Evolutionary conservation across 352 stramenopile species (phyloP).

Genomic region (Pythium rhizo-oryzae): DNA sequence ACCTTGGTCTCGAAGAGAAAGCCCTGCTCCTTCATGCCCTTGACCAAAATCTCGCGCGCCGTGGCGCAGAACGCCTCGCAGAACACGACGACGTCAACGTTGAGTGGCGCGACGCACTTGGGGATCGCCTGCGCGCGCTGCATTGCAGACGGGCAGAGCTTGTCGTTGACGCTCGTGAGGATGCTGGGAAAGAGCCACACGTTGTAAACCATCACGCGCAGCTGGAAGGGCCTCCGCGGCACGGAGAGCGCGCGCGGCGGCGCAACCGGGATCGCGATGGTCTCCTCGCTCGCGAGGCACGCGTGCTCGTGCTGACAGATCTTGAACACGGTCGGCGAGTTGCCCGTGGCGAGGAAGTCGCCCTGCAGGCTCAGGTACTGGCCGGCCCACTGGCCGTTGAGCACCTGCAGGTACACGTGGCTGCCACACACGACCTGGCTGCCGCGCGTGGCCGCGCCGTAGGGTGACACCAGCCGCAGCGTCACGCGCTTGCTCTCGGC

Average conservation of each 20-base stretch:
- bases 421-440: constrained; percentile 46
- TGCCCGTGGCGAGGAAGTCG: constrained; percentile 54
- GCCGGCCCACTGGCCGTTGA: constrained; percentile 48
- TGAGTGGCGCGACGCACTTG: constrained; percentile 35
- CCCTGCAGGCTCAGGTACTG: constrained; percentile 53
- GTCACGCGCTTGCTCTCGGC: constrained; percentile 36
- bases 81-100: constrained; percentile 71
- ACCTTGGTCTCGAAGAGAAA: constrained; percentile 76
- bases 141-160: constrained; percentile 54
- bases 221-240: constrained; percentile 32
- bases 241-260: background rate
- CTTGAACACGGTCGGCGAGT: constrained; percentile 51
- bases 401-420: constrained; percentile 57
- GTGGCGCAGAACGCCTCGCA: constrained; percentile 66
- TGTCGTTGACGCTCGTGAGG: constrained; percentile 61
- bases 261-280: constrained; percentile 13
- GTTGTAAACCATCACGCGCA: constrained; percentile 75
- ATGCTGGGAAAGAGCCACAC: constrained; percentile 72
- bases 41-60: constrained; percentile 47
- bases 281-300: constrained; percentile 34
- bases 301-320: constrained; percentile 33
- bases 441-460: constrained; percentile 31
- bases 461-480: constrained; percentile 61
- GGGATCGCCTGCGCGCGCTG: constrained; percentile 61
- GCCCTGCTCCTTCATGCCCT: constrained; percentile 64